phyloP scores from a whole-genome alignment of 305 asterid genomes.

The Withania somnifera region DNA sequence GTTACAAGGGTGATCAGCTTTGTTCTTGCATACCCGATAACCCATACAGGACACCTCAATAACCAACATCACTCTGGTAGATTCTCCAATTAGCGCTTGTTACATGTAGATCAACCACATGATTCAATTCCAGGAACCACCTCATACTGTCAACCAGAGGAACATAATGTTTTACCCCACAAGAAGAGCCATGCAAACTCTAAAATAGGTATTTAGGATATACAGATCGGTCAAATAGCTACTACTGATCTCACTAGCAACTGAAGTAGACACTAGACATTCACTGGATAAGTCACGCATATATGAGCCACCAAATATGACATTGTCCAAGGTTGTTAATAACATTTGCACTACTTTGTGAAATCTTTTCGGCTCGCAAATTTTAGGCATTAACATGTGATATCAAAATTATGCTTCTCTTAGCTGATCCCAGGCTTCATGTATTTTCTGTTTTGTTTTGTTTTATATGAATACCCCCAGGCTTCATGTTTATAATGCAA shows the following conservation, averaged over 20 bases:
- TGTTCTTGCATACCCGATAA: not conserved
- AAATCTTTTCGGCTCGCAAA: not conserved
- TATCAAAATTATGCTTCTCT: not conserved
- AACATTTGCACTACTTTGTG: not conserved
- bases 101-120: not conserved
- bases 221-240: not conserved
- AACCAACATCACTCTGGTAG: not conserved
- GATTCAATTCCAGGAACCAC: not conserved
- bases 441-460: not conserved
- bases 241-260: not conserved
- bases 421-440: not conserved
- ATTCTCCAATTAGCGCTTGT: not conserved
- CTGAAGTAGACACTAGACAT: not conserved
- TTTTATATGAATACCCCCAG: not conserved
- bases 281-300: not conserved
- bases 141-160: not conserved
- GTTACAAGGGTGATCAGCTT: not conserved
- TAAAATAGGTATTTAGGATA: not conserved
- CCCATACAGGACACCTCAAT: not conserved
- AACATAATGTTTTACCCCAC: not conserved
- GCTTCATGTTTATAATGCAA: not conserved
- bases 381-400: not conserved
- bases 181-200: not conserved
- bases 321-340: not conserved
- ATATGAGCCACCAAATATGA: not conserved